These are phyloP conservation scores for Coniochaeta sp. DNA, from an alignment of 2,329 filamentous ascomycete genomes.

Conservation along the genomic window DNA sequence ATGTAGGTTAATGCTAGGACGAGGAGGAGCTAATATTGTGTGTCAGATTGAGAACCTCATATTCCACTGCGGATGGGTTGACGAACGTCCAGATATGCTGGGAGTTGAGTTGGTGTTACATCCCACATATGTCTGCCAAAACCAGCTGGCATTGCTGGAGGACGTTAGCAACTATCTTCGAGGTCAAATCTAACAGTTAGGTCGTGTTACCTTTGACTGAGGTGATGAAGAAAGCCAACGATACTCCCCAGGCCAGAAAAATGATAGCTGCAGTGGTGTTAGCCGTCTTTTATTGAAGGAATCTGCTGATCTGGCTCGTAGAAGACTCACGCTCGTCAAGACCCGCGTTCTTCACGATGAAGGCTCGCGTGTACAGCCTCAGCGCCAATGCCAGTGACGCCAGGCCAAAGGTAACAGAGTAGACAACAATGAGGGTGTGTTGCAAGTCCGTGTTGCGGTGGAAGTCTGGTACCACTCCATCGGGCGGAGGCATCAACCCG, in stretches of 20 bases:
- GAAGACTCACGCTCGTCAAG: constrained; percentile 3
- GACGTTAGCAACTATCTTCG: neutral
- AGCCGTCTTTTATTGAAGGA: neutral
- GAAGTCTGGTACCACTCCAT: neutral
- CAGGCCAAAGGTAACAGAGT: constrained; percentile 5
- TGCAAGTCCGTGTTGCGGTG: neutral
- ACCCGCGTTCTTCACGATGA: constrained; percentile 2
- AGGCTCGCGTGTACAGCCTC: constrained; percentile 4
- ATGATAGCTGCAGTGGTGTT: constrained; percentile 3
- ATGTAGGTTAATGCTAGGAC: constrained; percentile 12
- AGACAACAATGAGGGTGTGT: constrained; percentile 4
- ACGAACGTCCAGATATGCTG: constrained; percentile 1
- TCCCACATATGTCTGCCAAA: constrained; percentile 7
- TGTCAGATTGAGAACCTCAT: neutral
- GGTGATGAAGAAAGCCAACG: constrained; percentile 4
- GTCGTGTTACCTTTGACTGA: neutral
- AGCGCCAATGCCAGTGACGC: constrained; percentile 1
- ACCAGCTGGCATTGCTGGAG: constrained; percentile 3
- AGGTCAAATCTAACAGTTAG: neutral
- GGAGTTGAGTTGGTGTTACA: constrained; percentile 3
- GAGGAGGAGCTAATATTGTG: constrained; percentile 2
- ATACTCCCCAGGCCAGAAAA: constrained; percentile 3
- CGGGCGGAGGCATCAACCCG: neutral
- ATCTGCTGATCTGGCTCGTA: neutral
- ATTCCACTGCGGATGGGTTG: neutral